Evolutionary conservation across 2,329 filamentous ascomycete genomes (phyloP).

Genomic region (Diaporthe amygdali): DNA sequence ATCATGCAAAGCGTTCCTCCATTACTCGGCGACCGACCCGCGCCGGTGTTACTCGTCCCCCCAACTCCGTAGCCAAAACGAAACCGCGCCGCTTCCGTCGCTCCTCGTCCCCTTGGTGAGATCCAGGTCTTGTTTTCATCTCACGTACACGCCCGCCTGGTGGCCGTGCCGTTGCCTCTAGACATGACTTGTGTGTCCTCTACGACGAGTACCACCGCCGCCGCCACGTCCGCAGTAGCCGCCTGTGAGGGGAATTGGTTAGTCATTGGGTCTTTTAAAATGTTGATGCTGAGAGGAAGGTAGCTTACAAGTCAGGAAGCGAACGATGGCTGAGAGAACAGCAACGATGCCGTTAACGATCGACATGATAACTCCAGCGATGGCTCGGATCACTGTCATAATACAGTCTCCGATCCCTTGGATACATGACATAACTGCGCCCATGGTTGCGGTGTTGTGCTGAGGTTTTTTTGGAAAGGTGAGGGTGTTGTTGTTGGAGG

Average conservation of each 20-base stretch:
- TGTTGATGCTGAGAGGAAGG: background rate
- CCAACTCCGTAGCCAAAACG: background rate
- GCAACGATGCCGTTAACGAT: conserved; percentile 71
- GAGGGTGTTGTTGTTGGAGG: background rate
- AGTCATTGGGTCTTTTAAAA: background rate
- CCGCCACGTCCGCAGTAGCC: conserved; percentile 8
- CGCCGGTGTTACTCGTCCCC: background rate
- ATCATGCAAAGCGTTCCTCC: conserved; percentile 1
- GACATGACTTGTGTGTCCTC: conserved; percentile 18
- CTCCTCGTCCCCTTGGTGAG: background rate
- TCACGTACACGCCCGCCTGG: conserved; percentile 17
- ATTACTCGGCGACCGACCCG: background rate
- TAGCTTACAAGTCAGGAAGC: conserved; percentile 61
- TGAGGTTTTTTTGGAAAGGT: background rate
- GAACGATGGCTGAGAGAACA: conserved; percentile 70
- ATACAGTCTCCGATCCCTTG: conserved; percentile 25
- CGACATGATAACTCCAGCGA: conserved; percentile 67
- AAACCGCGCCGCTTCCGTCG: background rate
- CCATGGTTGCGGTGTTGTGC: conserved; percentile 20
- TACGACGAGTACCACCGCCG: background rate
- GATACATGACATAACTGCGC: conserved; percentile 25
- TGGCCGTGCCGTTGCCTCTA: conserved; percentile 12
- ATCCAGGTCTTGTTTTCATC: conserved; percentile 5
- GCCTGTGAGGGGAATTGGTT: background rate
- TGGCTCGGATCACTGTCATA: conserved; percentile 62